Conservation (phyloP, 228 moss, liverwort and hornwort species). For the Sphagnum fallax region DNA sequence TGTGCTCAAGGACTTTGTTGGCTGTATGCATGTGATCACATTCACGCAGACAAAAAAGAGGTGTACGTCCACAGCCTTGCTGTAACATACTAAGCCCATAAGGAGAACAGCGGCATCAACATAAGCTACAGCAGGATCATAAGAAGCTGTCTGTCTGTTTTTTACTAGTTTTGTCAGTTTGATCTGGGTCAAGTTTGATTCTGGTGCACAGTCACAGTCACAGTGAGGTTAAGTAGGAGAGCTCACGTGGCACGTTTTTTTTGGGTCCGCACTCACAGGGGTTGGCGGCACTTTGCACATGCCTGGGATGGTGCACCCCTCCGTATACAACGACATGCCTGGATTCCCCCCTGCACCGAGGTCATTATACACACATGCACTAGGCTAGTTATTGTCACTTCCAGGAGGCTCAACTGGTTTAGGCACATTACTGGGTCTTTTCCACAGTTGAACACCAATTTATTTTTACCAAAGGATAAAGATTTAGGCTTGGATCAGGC, state of each 20-base stretch:
- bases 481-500: too few relatives aligned
- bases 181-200: conserved; percentile 2
- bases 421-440: conserved; percentile 11
- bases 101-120: too few relatives aligned
- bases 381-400: conserved; percentile 15
- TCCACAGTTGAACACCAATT: neutral
- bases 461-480: too few relatives aligned
- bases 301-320: conserved; percentile 88
- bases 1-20: neutral
- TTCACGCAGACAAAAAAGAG: neutral
- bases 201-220: conserved; percentile 6
- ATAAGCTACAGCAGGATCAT: too few relatives aligned
- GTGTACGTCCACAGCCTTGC: conserved; percentile 8
- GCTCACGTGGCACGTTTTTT: conserved; percentile 54
- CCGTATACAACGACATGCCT: conserved; percentile 89
- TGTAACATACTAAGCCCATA: conserved; percentile 13
- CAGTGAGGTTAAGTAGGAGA: conserved; percentile 1
- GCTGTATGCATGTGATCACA: conserved; percentile 5
- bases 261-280: conserved; percentile 81
- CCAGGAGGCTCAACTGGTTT: conserved; percentile 6
- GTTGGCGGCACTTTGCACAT: conserved; percentile 98
- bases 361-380: conserved; percentile 74
- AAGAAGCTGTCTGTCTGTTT: too few relatives aligned
- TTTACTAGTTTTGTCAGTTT: neutral
- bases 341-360: conserved; percentile 85